phyloP scores from a whole-genome alignment of 2,329 filamentous ascomycete species.

The Pseudonectria buxi region DNA sequence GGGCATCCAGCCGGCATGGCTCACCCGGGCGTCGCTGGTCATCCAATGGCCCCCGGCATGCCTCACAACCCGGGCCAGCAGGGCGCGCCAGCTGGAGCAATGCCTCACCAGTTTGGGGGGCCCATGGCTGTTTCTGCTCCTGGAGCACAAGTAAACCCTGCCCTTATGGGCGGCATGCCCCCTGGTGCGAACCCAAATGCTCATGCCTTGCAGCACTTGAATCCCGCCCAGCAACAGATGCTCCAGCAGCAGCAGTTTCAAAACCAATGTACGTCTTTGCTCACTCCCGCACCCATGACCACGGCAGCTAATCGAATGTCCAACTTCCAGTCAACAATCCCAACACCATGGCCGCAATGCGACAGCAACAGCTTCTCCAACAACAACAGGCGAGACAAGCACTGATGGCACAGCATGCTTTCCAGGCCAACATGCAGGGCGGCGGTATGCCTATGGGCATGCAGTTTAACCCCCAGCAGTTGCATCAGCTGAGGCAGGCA shows the following conservation, averaged over 20 bases:
- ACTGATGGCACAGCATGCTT: slow-evolving; percentile 49
- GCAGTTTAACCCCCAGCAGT: slow-evolving; percentile 45
- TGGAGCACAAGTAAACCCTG: slow-evolving; percentile 64
- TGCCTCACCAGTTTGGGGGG: slow-evolving; percentile 58
- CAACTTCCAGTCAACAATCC: slow-evolving; percentile 28
- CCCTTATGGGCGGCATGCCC: slow-evolving; percentile 72
- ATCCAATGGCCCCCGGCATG: slow-evolving; percentile 57
- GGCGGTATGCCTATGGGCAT: slow-evolving; percentile 47
- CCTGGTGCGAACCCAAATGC: slow-evolving; percentile 59
- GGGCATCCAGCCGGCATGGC: slow-evolving; percentile 67
- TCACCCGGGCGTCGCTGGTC: slow-evolving; percentile 61
- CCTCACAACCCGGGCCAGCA: slow-evolving; percentile 64
- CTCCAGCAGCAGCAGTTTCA: slow-evolving; percentile 47
- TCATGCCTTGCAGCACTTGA: slow-evolving; percentile 67
- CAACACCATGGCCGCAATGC: slow-evolving; percentile 33
- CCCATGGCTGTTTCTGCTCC: slow-evolving; percentile 69
- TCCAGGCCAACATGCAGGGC: slow-evolving; percentile 45
- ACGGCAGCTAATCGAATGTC: slow-evolving; percentile 7
- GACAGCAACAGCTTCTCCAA: slow-evolving; percentile 52
- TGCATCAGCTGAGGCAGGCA: slow-evolving; percentile 41
- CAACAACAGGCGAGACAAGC: slow-evolving; percentile 49
- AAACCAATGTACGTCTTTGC: slow-evolving; percentile 26
- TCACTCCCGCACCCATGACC: slow-evolving; percentile 2
- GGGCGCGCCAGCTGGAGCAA: slow-evolving; percentile 56
- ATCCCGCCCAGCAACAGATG: slow-evolving; percentile 52